Evolutionary conservation across 2,329 filamentous ascomycete genomes (phyloP).

Genomic region (Sporothrix curviconia): DNA sequence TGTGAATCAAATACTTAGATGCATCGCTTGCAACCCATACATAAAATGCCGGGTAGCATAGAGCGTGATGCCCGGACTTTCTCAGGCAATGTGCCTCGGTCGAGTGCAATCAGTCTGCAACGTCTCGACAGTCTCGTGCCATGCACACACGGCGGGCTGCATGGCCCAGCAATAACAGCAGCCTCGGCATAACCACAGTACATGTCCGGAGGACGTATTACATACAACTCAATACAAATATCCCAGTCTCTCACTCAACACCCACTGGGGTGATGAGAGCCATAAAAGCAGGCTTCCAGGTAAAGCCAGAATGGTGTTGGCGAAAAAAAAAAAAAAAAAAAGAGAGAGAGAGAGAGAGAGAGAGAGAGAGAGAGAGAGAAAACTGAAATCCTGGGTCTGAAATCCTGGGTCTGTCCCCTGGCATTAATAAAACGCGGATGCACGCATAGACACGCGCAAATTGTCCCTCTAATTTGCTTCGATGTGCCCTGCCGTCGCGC

Average conservation of each 20-base stretch:
- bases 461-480: background rate
- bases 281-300: no score
- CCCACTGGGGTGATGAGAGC: no score
- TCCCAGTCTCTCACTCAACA: no score
- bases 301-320: background rate
- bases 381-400: no score
- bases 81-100: background rate
- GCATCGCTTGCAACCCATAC: no score
- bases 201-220: no score
- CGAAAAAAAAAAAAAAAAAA: background rate
- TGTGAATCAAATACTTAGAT: no score
- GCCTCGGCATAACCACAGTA: no score
- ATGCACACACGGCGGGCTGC: background rate
- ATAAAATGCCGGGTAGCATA: no score
- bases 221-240: no score
- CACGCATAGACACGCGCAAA: conserved; percentile 3
- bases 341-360: background rate
- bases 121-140: background rate
- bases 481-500: background rate
- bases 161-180: background rate
- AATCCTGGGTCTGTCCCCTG: background rate
- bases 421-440: background rate
- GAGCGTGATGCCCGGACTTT: no score
- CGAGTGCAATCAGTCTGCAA: background rate
- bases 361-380: no score